These are phyloP conservation scores for Geosmithia flava DNA, from an alignment of 2,329 filamentous ascomycete genomes.

Conservation along the genomic window DNA sequence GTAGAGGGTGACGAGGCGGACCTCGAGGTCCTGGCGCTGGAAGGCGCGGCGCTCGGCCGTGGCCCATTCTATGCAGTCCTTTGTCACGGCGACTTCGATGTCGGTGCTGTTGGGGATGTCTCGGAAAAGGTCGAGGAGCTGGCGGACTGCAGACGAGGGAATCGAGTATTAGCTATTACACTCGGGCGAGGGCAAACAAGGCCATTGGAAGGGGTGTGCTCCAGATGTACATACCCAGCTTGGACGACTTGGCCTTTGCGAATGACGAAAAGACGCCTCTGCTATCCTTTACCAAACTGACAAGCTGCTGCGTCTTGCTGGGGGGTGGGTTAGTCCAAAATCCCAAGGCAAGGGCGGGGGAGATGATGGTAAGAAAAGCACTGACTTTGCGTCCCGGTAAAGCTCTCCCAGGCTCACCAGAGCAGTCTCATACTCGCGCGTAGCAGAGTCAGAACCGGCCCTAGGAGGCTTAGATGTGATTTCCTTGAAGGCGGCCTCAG, in stretches of 20 bases:
- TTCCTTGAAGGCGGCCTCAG: conserved; percentile 79
- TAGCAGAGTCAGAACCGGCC: conserved; percentile 69
- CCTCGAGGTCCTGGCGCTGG: conserved; percentile 95
- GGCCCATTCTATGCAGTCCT: conserved; percentile 99
- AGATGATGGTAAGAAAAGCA: conserved; percentile 6
- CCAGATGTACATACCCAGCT: conserved; percentile 60
- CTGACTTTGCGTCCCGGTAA: conserved; percentile 78
- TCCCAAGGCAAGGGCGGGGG: background rate
- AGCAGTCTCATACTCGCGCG: conserved; percentile 84
- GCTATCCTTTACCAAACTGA: conserved; percentile 81
- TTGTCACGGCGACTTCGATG: conserved; percentile 87
- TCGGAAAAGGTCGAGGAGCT: conserved; percentile 90
- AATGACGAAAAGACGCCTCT: conserved; percentile 88
- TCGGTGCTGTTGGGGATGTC: conserved; percentile 91
- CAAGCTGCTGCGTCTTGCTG: conserved; percentile 72
- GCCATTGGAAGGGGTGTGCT: background rate
- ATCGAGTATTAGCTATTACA: conserved; percentile 1
- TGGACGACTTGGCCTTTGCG: conserved; percentile 97
- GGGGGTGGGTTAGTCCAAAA: conserved; percentile 3
- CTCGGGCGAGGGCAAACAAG: background rate
- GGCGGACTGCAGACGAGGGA: conserved; percentile 55
- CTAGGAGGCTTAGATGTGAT: conserved; percentile 78
- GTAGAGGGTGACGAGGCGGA: conserved; percentile 82
- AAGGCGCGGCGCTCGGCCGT: conserved; percentile 89
- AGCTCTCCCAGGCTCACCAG: conserved; percentile 83